These are phyloP conservation scores for Cladosporium phlei DNA, from an alignment of 2,329 filamentous ascomycete species.

Conservation along the genomic window DNA sequence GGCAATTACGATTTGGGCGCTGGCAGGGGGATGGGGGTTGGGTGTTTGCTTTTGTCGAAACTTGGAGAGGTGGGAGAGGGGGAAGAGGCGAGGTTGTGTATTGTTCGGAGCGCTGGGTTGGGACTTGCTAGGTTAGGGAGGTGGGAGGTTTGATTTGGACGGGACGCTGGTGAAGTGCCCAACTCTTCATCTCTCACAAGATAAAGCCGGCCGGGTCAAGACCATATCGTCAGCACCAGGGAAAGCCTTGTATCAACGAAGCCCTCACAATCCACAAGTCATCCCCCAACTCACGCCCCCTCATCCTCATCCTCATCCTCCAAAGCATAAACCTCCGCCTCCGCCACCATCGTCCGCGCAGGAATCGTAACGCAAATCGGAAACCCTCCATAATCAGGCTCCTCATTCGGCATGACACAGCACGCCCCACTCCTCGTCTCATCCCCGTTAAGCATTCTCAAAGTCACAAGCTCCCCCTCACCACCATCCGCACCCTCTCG, in stretches of 20 bases:
- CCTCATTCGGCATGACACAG: slow-evolving; percentile 53
- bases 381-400: slow-evolving; percentile 54
- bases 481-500: too few species aligned
- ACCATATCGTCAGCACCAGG: too few species aligned
- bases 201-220: too few species aligned
- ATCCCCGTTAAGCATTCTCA: slow-evolving; percentile 40
- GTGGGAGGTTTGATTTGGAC: slow-evolving; percentile 67
- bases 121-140: slow-evolving; percentile 70
- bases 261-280: too few species aligned
- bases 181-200: too few species aligned
- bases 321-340: slow-evolving; percentile 36
- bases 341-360: slow-evolving; percentile 46
- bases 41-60: slow-evolving; percentile 59
- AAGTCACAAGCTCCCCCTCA: slow-evolving; percentile 35
- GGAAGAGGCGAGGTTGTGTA: slow-evolving; percentile 58
- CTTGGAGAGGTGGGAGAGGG: slow-evolving; percentile 37
- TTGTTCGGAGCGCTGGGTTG: slow-evolving; percentile 78
- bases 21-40: slow-evolving; percentile 72
- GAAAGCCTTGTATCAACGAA: too few species aligned
- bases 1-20: slow-evolving; percentile 76
- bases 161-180: too few species aligned
- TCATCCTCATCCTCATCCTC: background rate
- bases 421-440: slow-evolving; percentile 46
- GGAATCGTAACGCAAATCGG: slow-evolving; percentile 53
- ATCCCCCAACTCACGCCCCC: background rate